Percentiles rank a stretch among this genome's conserved stretches.
phyloP scores from a whole-genome alignment of 2,329 filamentous ascomycete genomes.

The Sphaerostilbella broomeana region DNA sequence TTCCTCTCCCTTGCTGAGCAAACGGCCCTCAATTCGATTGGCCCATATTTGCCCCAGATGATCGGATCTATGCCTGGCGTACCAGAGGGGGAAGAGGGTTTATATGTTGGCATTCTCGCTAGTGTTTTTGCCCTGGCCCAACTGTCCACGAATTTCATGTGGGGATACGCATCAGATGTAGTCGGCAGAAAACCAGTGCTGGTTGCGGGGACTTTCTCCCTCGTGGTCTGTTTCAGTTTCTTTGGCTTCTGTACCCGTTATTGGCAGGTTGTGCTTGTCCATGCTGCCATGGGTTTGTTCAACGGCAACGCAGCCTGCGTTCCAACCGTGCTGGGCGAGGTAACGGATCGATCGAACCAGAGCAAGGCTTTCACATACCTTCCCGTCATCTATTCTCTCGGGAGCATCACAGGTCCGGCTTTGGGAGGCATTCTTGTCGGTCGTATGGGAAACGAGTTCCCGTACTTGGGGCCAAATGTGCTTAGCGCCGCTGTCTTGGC shows the following conservation, averaged over 20 bases:
- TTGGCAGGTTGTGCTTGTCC: conserved; percentile 79
- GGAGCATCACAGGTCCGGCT: conserved; percentile 85
- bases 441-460: conserved; percentile 55
- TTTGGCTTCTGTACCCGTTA: conserved; percentile 83
- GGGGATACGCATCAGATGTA: conserved; percentile 54
- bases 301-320: conserved; percentile 96
- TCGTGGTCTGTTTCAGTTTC: conserved; percentile 70
- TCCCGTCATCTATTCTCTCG: conserved; percentile 91
- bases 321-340: conserved; percentile 86
- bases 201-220: conserved; percentile 72
- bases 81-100: conserved; percentile 60
- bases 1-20: conserved; percentile 89
- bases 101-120: conserved; percentile 87
- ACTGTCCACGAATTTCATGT: conserved; percentile 75
- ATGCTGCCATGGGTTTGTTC: conserved; percentile 82
- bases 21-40: conserved; percentile 93
- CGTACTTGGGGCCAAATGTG: conserved; percentile 80
- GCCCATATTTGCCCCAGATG: conserved; percentile 92
- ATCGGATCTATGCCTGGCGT: conserved; percentile 78
- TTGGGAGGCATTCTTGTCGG: conserved; percentile 81
- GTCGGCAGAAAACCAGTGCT: conserved; percentile 69
- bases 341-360: conserved; percentile 93
- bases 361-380: conserved; percentile 89
- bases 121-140: conserved; percentile 90
- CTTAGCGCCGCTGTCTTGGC: conserved; percentile 66